These are phyloP conservation scores for Suillus hirtellus DNA, from an alignment of 768 basidiomycete genomes.

Conservation along the genomic window DNA sequence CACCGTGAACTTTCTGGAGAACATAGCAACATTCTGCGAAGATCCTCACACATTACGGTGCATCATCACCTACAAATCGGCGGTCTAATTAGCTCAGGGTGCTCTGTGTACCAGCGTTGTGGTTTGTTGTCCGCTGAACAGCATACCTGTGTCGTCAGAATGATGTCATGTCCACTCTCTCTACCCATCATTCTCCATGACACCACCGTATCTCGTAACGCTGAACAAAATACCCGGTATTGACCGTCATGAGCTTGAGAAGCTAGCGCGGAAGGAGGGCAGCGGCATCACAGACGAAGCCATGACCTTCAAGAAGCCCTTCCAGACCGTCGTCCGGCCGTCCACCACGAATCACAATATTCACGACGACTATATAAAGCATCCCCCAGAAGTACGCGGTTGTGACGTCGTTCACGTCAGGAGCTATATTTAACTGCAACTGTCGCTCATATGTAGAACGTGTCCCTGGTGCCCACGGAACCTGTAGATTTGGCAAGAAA, in stretches of 20 bases:
- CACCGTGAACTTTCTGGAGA: neutral
- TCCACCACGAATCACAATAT: conserved; percentile 32
- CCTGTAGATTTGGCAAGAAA: conserved; percentile 20
- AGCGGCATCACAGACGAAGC: conserved; percentile 14
- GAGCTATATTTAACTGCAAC: neutral
- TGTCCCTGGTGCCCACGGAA: conserved; percentile 11
- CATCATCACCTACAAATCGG: neutral
- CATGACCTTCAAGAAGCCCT: conserved; percentile 29
- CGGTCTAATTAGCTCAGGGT: too few species aligned
- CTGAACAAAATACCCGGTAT: conserved; percentile 3
- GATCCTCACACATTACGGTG: neutral
- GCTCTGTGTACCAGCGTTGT: neutral
- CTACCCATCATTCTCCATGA: neutral
- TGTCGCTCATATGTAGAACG: conserved; percentile 18
- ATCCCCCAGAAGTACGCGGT: conserved; percentile 31
- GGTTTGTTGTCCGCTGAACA: neutral
- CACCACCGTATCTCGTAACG: neutral
- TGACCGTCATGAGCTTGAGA: conserved; percentile 17
- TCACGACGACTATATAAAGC: conserved; percentile 33
- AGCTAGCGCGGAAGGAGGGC: conserved; percentile 15
- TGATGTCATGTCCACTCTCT: conserved; percentile 2
- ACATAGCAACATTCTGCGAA: neutral
- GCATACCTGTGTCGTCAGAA: neutral
- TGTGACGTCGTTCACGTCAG: neutral
- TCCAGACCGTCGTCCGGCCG: conserved; percentile 28